Evolutionary conservation across 2,329 filamentous ascomycete species (phyloP).

Genomic region (Diaporthe sp.): DNA sequence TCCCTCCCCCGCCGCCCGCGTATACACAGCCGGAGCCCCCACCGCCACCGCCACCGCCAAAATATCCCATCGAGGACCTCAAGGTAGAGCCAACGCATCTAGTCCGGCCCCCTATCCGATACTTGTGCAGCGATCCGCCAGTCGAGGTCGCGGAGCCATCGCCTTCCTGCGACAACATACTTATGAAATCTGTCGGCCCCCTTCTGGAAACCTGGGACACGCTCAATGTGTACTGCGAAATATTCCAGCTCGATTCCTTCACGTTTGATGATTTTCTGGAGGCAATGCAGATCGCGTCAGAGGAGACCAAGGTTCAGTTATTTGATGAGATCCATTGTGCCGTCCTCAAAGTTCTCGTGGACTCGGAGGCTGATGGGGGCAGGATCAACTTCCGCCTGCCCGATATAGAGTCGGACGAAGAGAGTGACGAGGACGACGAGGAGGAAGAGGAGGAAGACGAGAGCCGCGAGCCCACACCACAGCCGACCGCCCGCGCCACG

Average conservation of each 20-base stretch:
- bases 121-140: slow-evolving; percentile 75
- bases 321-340: slow-evolving; percentile 93
- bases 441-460: slow-evolving; percentile 67
- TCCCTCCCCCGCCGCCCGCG: slow-evolving; percentile 51
- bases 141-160: slow-evolving; percentile 57
- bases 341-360: slow-evolving; percentile 86
- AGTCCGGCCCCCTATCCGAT: slow-evolving; percentile 81
- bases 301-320: slow-evolving; percentile 81
- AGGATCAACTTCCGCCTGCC: slow-evolving; percentile 83
- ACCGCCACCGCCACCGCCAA: slow-evolving; percentile 78
- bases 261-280: slow-evolving; percentile 97
- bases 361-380: slow-evolving; percentile 78
- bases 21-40: slow-evolving; percentile 54
- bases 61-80: slow-evolving; percentile 96
- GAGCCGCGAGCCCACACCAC: slow-evolving; percentile 76
- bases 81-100: slow-evolving; percentile 77
- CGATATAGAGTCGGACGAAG: slow-evolving; percentile 77
- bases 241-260: slow-evolving; percentile 94
- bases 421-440: slow-evolving; percentile 71
- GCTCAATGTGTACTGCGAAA: slow-evolving; percentile 96
- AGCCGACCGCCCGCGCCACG: slow-evolving; percentile 77
- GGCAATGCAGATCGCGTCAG: slow-evolving; percentile 81
- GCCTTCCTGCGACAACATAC: slow-evolving; percentile 68
- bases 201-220: slow-evolving; percentile 96
- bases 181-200: slow-evolving; percentile 86